Evolutionary conservation across 208 protist genomes (phyloP).

Genomic region (Acanthamoeba triangularis): DNA sequence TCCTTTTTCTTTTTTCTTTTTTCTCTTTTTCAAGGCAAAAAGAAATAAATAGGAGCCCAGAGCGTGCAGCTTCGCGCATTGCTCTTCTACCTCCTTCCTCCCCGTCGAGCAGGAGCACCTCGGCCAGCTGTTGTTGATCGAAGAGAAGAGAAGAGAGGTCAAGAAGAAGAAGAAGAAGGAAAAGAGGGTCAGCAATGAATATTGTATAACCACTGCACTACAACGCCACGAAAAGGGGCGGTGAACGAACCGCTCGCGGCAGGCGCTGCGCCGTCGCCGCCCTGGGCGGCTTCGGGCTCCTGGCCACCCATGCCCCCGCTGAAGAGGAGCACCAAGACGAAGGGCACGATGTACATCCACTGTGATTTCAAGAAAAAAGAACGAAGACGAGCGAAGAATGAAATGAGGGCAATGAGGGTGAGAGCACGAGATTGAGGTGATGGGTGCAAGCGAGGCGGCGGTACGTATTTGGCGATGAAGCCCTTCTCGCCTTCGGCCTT

Average conservation of each 20-base stretch:
- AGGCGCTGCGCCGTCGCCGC: background rate
- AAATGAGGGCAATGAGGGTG: no score
- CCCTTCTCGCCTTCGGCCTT: conserved; percentile 58
- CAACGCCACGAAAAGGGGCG: background rate
- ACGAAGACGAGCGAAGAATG: no score
- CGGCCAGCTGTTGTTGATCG: background rate
- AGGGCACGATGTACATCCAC: conserved; percentile 59
- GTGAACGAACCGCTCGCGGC: background rate
- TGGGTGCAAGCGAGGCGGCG: background rate
- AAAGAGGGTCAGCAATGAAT: background rate
- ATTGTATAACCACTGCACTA: background rate
- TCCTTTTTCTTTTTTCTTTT: background rate
- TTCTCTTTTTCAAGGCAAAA: background rate
- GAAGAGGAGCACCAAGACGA: conserved; percentile 25
- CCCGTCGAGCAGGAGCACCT: conserved; percentile 42
- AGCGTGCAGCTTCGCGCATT: background rate
- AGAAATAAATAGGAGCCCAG: background rate
- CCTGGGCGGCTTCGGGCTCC: conserved; percentile 10
- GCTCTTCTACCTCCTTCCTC: background rate
- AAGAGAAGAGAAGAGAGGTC: background rate
- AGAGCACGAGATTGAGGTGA: no score
- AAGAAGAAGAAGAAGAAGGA: background rate
- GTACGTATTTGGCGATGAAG: conserved; percentile 75
- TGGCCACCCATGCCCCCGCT: background rate
- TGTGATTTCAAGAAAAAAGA: background rate